Percentiles rank a stretch among this genome's conserved stretches.
Conservation (phyloP, 148 eudicot species). For the Persicaria maculosa region DNA sequence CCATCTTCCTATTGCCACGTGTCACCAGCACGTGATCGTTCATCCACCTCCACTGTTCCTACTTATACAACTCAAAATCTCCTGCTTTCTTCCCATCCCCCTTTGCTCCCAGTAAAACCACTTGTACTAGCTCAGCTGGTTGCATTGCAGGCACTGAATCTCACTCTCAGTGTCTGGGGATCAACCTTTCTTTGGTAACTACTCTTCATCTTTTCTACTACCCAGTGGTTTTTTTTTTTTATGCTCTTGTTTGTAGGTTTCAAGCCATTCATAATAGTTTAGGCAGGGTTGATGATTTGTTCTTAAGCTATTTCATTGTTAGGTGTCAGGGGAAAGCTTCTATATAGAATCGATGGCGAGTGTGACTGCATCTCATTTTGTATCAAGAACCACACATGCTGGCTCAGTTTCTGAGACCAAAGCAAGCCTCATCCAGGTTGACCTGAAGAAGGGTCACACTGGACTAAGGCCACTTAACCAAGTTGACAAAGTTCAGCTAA, state of each 20-base stretch:
- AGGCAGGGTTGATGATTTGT: background rate
- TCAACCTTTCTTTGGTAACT: background rate
- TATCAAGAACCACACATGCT: conserved; percentile 9
- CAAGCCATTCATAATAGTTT: background rate
- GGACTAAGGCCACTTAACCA: conserved; percentile 13
- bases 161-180: background rate
- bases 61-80: background rate
- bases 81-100: background rate
- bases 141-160: background rate
- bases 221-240: background rate
- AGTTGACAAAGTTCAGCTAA: conserved; percentile 15
- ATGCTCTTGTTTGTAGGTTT: background rate
- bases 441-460: conserved; percentile 8
- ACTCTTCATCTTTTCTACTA: background rate
- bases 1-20: conserved; percentile 1
- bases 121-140: background rate
- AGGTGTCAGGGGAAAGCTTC: background rate
- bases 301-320: background rate
- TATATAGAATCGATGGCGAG: background rate
- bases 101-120: background rate
- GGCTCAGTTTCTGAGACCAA: conserved; percentile 3
- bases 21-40: conserved; percentile 5
- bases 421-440: conserved; percentile 2
- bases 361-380: conserved; percentile 4
- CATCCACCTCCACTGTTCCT: background rate